Base-by-base conservation (phyloP, 2,329 filamentous ascomycete species). In the Dothistroma pini region DNA sequence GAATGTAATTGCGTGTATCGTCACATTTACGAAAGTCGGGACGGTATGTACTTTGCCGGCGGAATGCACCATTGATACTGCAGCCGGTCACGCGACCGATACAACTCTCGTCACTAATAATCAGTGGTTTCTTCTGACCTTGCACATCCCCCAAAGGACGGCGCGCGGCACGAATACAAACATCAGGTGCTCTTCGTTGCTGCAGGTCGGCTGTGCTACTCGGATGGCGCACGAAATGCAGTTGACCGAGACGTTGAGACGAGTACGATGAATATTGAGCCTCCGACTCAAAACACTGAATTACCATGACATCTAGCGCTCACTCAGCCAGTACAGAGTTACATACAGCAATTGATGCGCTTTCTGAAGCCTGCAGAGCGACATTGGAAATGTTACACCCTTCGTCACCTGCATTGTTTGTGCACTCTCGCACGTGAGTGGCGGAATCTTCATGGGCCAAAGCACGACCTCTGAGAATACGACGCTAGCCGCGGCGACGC, bases 41-140 rank as follows among this genome's bases (percentile, higher is more conserved):
- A 32, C 48, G 58, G 58, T 61, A 59, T 55, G 57, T 59, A 59
- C n/a, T 50, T 55, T 50, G n/a, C 47, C 44, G 57, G 32, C 38
- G 41, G 52, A 59, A 55, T 59, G 11, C 48, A 55, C 31, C 48
- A 19, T 55, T 59, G 57, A 59, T 29, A 35, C 44, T 9, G 21
- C 22, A 25, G 48, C 19, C 21, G 48, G 21, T 51, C 48, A 51
- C 48, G 48, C 48, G 48, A 51, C 29, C 48, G 4, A 9, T n/a
- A 38, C 41, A 19, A 19, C 41, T 44, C 16, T n/a, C 8, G 14
- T 44, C n/a, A n/a, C 14, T 44, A 44, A 11, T 9, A 29, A 29
- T 19, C 48, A 51, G 29, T 44, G 41, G n/a, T 44, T 19, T n/a
- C 16, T 8, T 2, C 41, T n/a, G 8, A 19, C 14, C n/a, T n/a